Base-by-base conservation (phyloP, 2,329 filamentous ascomycete genomes). In the Calonectria crousiana region DNA sequence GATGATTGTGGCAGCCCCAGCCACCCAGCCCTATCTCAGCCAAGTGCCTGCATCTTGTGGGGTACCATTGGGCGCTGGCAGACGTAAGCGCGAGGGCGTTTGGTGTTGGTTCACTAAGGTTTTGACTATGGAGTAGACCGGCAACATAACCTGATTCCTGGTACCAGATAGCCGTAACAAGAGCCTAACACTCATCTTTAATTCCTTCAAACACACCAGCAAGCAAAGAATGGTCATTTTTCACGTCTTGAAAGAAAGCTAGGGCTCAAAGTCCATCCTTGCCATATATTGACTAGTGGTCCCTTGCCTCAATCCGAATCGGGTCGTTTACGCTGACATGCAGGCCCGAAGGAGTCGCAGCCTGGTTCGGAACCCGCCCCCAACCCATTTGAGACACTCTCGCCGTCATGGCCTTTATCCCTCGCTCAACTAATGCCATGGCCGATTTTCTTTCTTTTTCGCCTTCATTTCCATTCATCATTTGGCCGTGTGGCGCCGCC, bases 381-480 rank as follows among this genome's bases (percentile, higher is more conserved):
- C 69, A 71, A 71, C 13, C 62, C 51, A 51, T 36, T 56, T 47
- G 49, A 66, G 44, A 32, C 69, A 41, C 20, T 34, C 20, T 36
- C 26, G 18, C 62, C 16, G 16, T 49, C 51, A 16, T 38, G 20
- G 26, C 16, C 4, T 49, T 44, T 34, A 32, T 26, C n/a, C 36
- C 41, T 56, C n/a, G 36, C 26, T 18, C 9, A 9, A 23, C 8
- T 28, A 6, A 36, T 2, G 3, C n/a, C 20, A 44, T 20, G 34
- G 26, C 26, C 18, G 4, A 44, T 28, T 30, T 20, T 44, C 32
- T 16, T 49, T 34, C 34, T 30, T 14, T 14, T 32, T 20, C 28
- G 20, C 23, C 16, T 34, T 68, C 10, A 18, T 36, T 20, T 23
- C 16, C 32, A 14, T 20, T 13, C 23, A 41, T 16, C 13, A 14